These are phyloP conservation scores for Davidsoniella eucalypti DNA, from an alignment of 2,329 filamentous ascomycete species.

Conservation along the genomic window DNA sequence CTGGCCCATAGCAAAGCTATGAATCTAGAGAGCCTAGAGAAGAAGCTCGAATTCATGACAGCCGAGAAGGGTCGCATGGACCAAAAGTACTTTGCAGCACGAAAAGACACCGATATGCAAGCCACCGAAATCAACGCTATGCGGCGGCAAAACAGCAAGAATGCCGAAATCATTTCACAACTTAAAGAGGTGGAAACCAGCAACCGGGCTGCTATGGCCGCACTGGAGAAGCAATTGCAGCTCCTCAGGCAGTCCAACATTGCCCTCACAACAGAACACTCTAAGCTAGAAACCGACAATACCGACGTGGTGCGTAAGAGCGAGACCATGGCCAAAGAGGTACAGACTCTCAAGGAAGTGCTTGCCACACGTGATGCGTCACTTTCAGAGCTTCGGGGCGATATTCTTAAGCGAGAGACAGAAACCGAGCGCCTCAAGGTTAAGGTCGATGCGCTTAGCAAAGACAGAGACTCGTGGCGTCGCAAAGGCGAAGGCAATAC, in stretches of 20 bases:
- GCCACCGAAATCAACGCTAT: conserved; percentile 66
- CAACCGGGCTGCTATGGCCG: conserved; percentile 58
- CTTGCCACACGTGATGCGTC: conserved; percentile 60
- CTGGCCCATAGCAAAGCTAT: conserved; percentile 75
- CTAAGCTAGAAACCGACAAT: conserved; percentile 54
- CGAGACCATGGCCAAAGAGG: conserved; percentile 59
- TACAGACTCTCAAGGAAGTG: conserved; percentile 57
- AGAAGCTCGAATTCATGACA: conserved; percentile 54
- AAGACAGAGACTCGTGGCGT: conserved; percentile 76
- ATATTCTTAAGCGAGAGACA: conserved; percentile 45
- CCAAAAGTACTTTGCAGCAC: conserved; percentile 92
- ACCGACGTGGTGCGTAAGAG: conserved; percentile 52
- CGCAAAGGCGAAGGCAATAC: conserved; percentile 66
- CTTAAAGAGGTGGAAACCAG: conserved; percentile 79
- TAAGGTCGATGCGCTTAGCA: conserved; percentile 60
- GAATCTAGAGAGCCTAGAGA: conserved; percentile 60
- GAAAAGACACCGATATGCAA: conserved; percentile 81
- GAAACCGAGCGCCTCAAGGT: conserved; percentile 69
- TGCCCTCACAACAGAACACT: conserved; percentile 54
- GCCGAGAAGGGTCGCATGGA: conserved; percentile 94
- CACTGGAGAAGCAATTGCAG: conserved; percentile 78
- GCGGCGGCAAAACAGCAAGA: conserved; percentile 71
- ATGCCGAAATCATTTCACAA: conserved; percentile 81
- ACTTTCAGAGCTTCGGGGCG: conserved; percentile 33
- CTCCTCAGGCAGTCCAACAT: conserved; percentile 67